A percentile compares a stretch with the other conserved stretches of the same genome.
phyloP scores from a whole-genome alignment of 2,329 filamentous ascomycete genomes.

The Claviceps sp. region DNA sequence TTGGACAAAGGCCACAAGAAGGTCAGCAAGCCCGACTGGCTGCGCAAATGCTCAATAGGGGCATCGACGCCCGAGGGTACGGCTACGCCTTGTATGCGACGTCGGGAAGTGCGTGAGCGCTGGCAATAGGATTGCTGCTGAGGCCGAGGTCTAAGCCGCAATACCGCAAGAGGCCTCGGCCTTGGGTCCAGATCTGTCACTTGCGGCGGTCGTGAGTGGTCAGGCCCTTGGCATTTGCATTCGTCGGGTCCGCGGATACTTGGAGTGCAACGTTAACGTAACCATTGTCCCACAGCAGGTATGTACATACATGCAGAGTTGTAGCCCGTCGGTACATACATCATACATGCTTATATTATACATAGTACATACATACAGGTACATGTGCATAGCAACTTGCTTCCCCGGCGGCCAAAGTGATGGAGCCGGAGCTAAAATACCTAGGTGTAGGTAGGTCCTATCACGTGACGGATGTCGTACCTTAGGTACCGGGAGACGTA shows the following conservation, averaged over 20 bases:
- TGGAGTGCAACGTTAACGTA: too few relatives aligned
- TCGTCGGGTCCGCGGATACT: background rate
- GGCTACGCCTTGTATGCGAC: background rate
- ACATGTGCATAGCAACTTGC: too few relatives aligned
- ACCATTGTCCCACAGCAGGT: too few relatives aligned
- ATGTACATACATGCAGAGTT: too few relatives aligned
- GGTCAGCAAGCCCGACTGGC: background rate
- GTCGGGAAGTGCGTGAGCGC: background rate
- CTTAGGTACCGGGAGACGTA: too few relatives aligned
- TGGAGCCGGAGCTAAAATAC: too few relatives aligned
- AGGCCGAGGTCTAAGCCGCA: slow-evolving; percentile 10
- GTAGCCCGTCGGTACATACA: too few relatives aligned
- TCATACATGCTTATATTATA: too few relatives aligned
- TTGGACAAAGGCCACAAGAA: background rate
- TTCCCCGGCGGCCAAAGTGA: too few relatives aligned
- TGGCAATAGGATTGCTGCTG: background rate
- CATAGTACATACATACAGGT: too few relatives aligned
- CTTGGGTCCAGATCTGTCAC: slow-evolving; percentile 7
- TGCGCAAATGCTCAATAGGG: slow-evolving; percentile 6
- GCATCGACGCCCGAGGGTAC: slow-evolving; percentile 4
- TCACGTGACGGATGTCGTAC: too few relatives aligned
- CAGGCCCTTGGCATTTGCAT: background rate
- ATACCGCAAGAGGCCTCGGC: background rate
- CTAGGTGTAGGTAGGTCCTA: too few relatives aligned
- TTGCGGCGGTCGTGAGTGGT: slow-evolving; percentile 1